A percentile compares a stretch with the other conserved stretches of the same genome.
These are phyloP conservation scores for Exophiala lecanii-corni DNA, from an alignment of 2,329 filamentous ascomycete genomes.

Conservation along the genomic window DNA sequence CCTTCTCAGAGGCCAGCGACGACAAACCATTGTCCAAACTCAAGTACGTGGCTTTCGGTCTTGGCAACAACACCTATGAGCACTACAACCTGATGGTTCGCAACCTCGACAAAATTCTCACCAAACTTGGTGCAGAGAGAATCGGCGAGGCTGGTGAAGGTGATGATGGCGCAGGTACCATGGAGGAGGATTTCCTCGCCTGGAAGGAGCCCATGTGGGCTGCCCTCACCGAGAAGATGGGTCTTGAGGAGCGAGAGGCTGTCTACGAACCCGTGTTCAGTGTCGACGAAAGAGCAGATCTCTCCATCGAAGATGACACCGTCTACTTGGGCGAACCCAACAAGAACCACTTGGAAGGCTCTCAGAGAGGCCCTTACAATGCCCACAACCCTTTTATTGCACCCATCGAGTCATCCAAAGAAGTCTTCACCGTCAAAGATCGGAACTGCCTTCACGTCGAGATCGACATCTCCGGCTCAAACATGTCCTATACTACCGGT, in stretches of 20 bases:
- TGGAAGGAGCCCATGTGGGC: constrained; percentile 99
- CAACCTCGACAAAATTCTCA: constrained; percentile 75
- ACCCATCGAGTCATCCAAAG: constrained; percentile 82
- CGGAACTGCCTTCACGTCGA: constrained; percentile 97
- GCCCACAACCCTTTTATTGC: constrained; percentile 96
- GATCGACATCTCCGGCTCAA: constrained; percentile 82
- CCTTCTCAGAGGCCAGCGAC: constrained; percentile 62
- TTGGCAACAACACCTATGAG: constrained; percentile 99
- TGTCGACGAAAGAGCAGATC: constrained; percentile 68
- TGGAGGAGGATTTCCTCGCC: constrained; percentile 98
- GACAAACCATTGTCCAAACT: constrained; percentile 71
- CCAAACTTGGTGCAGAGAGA: constrained; percentile 75
- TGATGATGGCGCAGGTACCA: constrained; percentile 95
- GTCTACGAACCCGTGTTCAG: constrained; percentile 91
- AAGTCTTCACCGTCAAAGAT: constrained; percentile 83
- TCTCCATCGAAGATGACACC: constrained; percentile 68
- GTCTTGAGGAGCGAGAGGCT: constrained; percentile 88
- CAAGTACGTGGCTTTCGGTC: constrained; percentile 90
- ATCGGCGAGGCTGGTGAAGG: constrained; percentile 90
- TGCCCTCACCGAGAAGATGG: constrained; percentile 75
- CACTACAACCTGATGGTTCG: constrained; percentile 99
- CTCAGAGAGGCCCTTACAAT: constrained; percentile 83
- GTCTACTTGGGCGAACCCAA: constrained; percentile 97
- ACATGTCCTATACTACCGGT: constrained; percentile 88
- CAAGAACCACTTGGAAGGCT: constrained; percentile 86